A percentile compares a stretch with the other conserved stretches of the same genome.
Evolutionary conservation across 768 basidiomycete genomes (phyloP).

Genomic region (Porphyrellus cyaneotinctus): DNA sequence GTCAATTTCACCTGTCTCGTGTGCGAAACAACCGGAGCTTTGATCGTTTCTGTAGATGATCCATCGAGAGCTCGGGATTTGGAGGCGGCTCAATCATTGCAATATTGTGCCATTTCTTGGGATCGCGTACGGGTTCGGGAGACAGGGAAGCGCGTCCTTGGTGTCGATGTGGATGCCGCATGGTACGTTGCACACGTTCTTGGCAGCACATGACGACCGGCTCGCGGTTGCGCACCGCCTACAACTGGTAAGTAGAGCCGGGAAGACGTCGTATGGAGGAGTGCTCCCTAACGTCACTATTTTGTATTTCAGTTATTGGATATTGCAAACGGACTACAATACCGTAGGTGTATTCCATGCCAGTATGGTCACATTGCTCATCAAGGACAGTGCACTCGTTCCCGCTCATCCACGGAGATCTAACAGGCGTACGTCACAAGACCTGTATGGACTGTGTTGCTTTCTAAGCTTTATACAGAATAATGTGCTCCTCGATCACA

Average conservation of each 20-base stretch:
- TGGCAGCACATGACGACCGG: neutral
- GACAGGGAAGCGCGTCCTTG: neutral
- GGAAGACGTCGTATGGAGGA: too few relatives aligned
- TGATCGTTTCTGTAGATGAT: neutral
- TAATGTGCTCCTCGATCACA: conserved; percentile 8
- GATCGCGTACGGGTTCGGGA: conserved; percentile 2
- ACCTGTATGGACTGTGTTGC: too few relatives aligned
- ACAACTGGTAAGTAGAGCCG: conserved; percentile 1
- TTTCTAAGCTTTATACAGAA: neutral
- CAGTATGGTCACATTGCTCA: neutral
- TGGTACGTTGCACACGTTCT: conserved; percentile 3
- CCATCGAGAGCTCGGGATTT: conserved; percentile 7
- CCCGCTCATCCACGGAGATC: conserved; percentile 9
- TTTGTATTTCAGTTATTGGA: neutral
- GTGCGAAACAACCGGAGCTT: neutral
- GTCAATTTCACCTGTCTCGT: neutral
- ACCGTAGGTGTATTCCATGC: neutral
- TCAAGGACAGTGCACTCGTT: conserved; percentile 6
- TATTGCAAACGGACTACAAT: conserved; percentile 8
- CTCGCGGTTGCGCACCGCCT: conserved; percentile 2
- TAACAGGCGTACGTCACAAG: conserved; percentile 1
- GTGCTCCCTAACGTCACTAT: neutral
- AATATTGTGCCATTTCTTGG: conserved; percentile 8
- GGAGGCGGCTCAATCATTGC: neutral
- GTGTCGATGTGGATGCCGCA: conserved; percentile 10